These are phyloP conservation scores for Lipomyces sp. DNA, from an alignment of 805 yeast species.

Conservation along the genomic window DNA sequence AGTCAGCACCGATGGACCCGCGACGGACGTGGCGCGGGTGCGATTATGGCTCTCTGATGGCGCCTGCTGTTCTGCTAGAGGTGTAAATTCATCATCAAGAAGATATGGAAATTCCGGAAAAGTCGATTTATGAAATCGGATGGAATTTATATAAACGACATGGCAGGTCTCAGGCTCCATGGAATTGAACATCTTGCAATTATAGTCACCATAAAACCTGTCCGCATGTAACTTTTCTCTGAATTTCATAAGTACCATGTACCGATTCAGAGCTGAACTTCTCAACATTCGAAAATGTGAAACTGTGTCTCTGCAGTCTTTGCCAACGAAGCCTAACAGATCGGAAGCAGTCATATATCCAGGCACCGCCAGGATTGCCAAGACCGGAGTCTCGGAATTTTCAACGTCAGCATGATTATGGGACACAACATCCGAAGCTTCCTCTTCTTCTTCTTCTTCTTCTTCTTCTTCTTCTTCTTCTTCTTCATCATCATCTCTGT, in stretches of 20 bases:
- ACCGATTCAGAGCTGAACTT: constrained; percentile 68
- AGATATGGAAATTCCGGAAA: constrained; percentile 64
- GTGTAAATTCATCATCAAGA: constrained; percentile 74
- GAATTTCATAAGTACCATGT: constrained; percentile 79
- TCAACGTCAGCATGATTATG: constrained; percentile 27
- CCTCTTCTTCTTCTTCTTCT: constrained; percentile 42
- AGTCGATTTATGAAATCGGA: constrained; percentile 49
- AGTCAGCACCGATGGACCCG: constrained; percentile 11
- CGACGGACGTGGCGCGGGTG: constrained; percentile 19
- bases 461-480: constrained; percentile 43
- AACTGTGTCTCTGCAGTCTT: constrained; percentile 56
- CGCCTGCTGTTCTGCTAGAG: constrained; percentile 28
- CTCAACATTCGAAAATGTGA: constrained; percentile 75
- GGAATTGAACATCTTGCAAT: constrained; percentile 78
- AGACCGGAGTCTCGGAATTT: constrained; percentile 52
- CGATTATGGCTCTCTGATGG: constrained; percentile 11
- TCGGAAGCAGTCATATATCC: constrained; percentile 86
- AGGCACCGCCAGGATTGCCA: constrained; percentile 84
- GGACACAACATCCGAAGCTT: constrained; percentile 24
- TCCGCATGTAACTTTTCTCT: constrained; percentile 59
- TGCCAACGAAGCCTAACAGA: constrained; percentile 78
- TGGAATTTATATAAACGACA: constrained; percentile 68
- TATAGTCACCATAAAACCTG: constrained; percentile 65
- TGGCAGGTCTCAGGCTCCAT: constrained; percentile 90
- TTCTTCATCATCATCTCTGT: constrained; percentile 55